Percentiles rank a stretch among this genome's conserved stretches.
Conservation (phyloP, 352 stramenopile species). For the Pythium insidiosum region DNA sequence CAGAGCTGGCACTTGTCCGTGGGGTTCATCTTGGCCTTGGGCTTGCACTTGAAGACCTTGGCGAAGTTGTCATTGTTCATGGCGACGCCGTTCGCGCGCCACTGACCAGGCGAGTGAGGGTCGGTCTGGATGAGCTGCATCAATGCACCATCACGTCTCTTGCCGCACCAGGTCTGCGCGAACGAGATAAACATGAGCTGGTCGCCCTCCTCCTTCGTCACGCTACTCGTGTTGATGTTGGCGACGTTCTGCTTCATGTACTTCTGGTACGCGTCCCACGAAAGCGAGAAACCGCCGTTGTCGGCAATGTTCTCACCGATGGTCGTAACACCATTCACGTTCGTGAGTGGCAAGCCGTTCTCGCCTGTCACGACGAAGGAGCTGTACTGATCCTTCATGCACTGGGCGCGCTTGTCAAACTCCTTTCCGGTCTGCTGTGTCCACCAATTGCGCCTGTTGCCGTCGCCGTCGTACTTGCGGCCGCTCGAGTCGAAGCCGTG, state of each 20-base stretch:
- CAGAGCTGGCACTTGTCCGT: conserved; percentile 39
- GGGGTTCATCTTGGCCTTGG: conserved; percentile 34
- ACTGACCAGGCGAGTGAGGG: conserved; percentile 35
- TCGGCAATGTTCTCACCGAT: conserved; percentile 79
- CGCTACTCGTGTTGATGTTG: background rate
- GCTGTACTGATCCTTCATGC: conserved; percentile 56
- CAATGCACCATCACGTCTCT: conserved; percentile 30
- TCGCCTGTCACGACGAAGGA: conserved; percentile 33
- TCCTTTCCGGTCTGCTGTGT: conserved; percentile 59
- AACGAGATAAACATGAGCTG: conserved; percentile 66
- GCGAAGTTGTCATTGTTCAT: conserved; percentile 21
- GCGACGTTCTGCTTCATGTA: conserved; percentile 9
- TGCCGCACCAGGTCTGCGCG: conserved; percentile 61
- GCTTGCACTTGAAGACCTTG: conserved; percentile 9
- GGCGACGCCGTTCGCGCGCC: conserved; percentile 16
- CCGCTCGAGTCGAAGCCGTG: conserved; percentile 93
- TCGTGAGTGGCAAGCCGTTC: conserved; percentile 24
- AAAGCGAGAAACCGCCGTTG: conserved; percentile 52
- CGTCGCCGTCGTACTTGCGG: conserved; percentile 74
- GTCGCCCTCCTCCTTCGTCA: conserved; percentile 19
- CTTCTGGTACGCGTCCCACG: conserved; percentile 58
- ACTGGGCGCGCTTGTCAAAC: conserved; percentile 56
- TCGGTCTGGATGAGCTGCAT: conserved; percentile 32
- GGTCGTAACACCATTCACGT: conserved; percentile 54
- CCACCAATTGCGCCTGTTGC: conserved; percentile 92